Evolutionary conservation across 1,284 basidiomycete species (phyloP).

Genomic region (Apiotrichum mycotoxinovorans): DNA sequence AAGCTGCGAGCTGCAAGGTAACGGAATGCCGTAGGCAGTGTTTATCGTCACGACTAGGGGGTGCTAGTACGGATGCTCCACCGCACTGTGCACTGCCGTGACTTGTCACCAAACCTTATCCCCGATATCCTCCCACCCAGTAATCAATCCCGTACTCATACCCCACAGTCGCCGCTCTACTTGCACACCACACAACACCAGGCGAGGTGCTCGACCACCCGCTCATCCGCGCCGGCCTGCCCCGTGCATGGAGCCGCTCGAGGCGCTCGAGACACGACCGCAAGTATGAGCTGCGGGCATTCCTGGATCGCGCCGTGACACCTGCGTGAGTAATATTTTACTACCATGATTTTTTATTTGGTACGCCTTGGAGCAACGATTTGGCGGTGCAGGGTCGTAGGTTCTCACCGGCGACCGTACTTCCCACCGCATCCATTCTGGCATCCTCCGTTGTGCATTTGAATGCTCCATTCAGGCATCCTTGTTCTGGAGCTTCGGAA

Average conservation of each 20-base stretch:
- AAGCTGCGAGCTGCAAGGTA: no score
- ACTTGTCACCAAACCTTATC: no score
- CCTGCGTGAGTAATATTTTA: slow-evolving; percentile 13
- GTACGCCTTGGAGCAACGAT: neutral
- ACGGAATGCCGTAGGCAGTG: no score
- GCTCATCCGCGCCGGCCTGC: slow-evolving; percentile 17
- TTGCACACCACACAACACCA: slow-evolving; percentile 22
- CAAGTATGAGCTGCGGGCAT: slow-evolving; percentile 5
- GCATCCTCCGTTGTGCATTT: no score
- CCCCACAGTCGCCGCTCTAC: slow-evolving; percentile 16
- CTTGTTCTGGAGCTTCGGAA: neutral
- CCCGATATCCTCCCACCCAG: neutral
- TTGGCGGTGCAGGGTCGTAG: neutral
- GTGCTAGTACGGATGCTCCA: no score
- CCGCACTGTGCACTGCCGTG: no score
- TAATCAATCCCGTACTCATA: slow-evolving; percentile 3
- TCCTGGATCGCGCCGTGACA: slow-evolving; percentile 15
- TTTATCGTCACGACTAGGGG: no score
- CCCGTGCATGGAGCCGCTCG: slow-evolving; percentile 17
- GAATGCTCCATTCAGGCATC: neutral
- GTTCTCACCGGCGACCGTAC: no score
- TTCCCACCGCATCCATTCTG: no score
- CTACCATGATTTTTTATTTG: neutral
- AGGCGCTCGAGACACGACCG: slow-evolving; percentile 4
- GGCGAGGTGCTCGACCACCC: slow-evolving; percentile 20